Conservation (phyloP, 2,329 filamentous ascomycete species). For the Botryotinia narcissicola region DNA sequence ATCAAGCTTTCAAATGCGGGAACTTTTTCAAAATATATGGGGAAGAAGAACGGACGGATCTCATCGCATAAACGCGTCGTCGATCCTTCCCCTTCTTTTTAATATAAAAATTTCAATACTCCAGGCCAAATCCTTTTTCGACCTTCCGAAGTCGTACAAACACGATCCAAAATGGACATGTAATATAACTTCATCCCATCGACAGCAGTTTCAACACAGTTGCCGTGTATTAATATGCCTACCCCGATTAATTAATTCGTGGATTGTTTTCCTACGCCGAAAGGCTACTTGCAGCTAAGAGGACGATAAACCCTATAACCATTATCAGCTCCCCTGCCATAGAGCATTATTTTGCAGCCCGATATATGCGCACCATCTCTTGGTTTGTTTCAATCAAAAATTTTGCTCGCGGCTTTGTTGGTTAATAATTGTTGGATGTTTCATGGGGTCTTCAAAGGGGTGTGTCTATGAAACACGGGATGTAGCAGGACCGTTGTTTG, state of each 20-base stretch:
- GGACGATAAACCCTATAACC: background rate
- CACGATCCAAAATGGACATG: background rate
- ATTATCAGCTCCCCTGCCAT: background rate
- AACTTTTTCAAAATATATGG: background rate
- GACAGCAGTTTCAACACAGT: background rate
- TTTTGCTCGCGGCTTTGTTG: background rate
- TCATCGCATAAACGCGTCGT: background rate
- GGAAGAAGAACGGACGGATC: background rate
- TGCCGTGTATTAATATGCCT: background rate
- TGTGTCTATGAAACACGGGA: conserved; percentile 6
- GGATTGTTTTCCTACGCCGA: background rate
- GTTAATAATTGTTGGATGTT: conserved; percentile 11
- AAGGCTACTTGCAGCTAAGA: background rate
- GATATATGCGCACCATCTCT: background rate
- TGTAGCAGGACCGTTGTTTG: conserved; percentile 16
- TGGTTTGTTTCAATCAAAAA: conserved; percentile 1
- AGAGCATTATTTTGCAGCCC: background rate
- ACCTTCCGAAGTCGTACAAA: background rate
- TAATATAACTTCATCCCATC: background rate
- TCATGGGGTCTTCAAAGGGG: conserved; percentile 4
- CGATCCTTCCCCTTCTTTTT: conserved; percentile 5
- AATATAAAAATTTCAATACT: background rate
- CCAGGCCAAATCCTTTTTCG: background rate
- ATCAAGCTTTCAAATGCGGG: conserved; percentile 12
- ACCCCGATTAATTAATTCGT: background rate